Conservation (phyloP, 192 early-diverging fungal species). For the Coemansia sp. region DNA sequence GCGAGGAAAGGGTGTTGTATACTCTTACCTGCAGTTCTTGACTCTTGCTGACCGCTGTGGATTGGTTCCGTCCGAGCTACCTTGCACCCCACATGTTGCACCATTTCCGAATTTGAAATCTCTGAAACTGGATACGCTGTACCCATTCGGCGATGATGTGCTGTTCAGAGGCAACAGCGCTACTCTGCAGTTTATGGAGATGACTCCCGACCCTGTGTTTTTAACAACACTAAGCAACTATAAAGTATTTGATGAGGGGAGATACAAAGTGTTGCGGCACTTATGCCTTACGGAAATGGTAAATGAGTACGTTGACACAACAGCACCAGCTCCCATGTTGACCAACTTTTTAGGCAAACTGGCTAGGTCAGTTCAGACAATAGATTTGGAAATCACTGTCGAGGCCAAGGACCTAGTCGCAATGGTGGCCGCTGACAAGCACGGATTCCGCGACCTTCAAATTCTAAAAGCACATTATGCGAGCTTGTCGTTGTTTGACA, state of each 20-base stretch:
- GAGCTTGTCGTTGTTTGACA: neutral
- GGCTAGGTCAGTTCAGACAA: neutral
- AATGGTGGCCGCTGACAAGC: neutral
- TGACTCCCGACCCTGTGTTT: neutral
- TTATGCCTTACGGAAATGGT: neutral
- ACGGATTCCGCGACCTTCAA: neutral
- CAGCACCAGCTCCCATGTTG: neutral
- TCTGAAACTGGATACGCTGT: neutral
- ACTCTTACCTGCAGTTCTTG: conserved; percentile 1
- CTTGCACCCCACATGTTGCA: neutral
- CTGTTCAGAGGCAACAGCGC: conserved; percentile 10
- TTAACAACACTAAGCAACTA: neutral
- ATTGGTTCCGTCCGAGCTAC: neutral
- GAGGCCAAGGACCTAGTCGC: neutral
- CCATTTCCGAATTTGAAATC: neutral
- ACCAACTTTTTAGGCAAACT: neutral
- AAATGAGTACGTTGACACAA: neutral
- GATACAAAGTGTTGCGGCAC: neutral
- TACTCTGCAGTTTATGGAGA: conserved; percentile 3
- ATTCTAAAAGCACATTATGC: neutral
- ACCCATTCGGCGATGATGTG: conserved; percentile 14
- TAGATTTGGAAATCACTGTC: neutral
- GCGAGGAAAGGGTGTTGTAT: neutral
- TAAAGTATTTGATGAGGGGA: neutral
- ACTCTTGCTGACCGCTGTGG: neutral